Conservation (phyloP, 371 early-diverging fungal genomes). For the Mucor piriformis region DNA sequence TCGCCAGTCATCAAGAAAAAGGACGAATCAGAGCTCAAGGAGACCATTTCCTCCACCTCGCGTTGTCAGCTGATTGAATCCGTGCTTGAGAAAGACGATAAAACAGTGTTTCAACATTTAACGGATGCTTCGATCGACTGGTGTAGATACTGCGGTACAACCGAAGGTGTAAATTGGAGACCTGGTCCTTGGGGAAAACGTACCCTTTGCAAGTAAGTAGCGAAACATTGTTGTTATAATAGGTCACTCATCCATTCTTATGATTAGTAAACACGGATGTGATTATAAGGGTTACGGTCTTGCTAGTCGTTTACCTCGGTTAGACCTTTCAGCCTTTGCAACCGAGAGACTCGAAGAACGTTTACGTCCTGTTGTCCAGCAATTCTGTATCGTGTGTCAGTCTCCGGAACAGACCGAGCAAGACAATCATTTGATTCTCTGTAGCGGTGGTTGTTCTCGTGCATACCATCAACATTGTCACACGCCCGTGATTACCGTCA, state of each 20-base stretch:
- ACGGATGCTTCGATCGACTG: slow-evolving; percentile 54
- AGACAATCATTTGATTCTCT: slow-evolving; percentile 16
- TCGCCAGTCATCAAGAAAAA: slow-evolving; percentile 3
- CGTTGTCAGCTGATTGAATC: slow-evolving; percentile 20
- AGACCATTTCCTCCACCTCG: not conserved
- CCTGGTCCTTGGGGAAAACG: slow-evolving; percentile 81
- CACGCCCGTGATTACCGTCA: slow-evolving; percentile 42
- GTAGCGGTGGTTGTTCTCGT: slow-evolving; percentile 57
- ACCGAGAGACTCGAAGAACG: slow-evolving; percentile 72
- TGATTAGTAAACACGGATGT: slow-evolving; percentile 86
- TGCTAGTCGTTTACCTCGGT: slow-evolving; percentile 76
- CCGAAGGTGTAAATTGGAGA: slow-evolving; percentile 73
- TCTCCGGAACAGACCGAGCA: slow-evolving; percentile 33
- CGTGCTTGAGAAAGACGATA: not conserved
- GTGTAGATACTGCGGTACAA: slow-evolving; percentile 80
- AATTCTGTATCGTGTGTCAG: slow-evolving; percentile 45
- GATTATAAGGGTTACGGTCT: slow-evolving; percentile 91
- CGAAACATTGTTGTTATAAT: not conserved
- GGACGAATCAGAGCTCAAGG: slow-evolving; percentile 10
- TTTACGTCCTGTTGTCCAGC: slow-evolving; percentile 77
- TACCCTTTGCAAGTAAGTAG: slow-evolving; percentile 69
- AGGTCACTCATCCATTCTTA: not conserved
- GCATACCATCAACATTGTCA: slow-evolving; percentile 71
- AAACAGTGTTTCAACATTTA: slow-evolving; percentile 51
- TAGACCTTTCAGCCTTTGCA: slow-evolving; percentile 72